Evolutionary conservation across 2,329 filamentous ascomycete genomes (phyloP), one percentile per base, ranked within the genome.

Genomic region (Blastomyces parvus): DNA sequence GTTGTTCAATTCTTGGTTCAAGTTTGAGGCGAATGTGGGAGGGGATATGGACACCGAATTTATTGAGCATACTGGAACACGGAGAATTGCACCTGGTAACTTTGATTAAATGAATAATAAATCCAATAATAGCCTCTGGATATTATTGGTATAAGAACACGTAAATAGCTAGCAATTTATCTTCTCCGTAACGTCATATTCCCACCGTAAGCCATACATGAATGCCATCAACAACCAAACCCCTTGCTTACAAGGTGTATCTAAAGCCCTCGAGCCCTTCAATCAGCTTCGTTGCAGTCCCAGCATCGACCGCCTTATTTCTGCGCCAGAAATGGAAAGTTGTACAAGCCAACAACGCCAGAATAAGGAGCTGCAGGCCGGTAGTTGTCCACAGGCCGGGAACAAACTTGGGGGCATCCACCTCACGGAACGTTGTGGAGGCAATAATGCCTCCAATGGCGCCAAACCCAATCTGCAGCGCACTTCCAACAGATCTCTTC

Each of bases 401-500:
- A 11, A 59, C 17, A 62, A 64, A 65, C 25, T 44, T 48, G n/a
- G 62, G 64, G 11, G 62, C 48, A 53, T 65, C 62, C 44, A 61
- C 36, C 14, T 46, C 30, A 67, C 84, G 80, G 75, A 90, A 91
- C 9, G 90, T 84, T 62, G 88, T 77, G 65, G 82, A 84, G 19
- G 87, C 88, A 0, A 84, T 82, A 65, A 91, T 91, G 40, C 88
- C 88, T 38, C 88, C 88, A 22, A 91, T 78, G 2, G 87, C 88
- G 5, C 88, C 88, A 58, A 88, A 85, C 1, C 86, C 87, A 4
- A 92, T 87, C 4, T 90, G 81, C 0, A 86, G 86, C 3, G 88
- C 87, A 63, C 84, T 88, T 73, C 84, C 86, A 68, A 91, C 86
- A 0, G 88, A 88, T 52, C 89, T 84, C 79, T 91, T 91, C 87